A percentile compares a stretch with the other conserved stretches of the same genome.
Conservation (phyloP, 2,329 filamentous ascomycete species). For the Clonostachys rhizophaga region DNA sequence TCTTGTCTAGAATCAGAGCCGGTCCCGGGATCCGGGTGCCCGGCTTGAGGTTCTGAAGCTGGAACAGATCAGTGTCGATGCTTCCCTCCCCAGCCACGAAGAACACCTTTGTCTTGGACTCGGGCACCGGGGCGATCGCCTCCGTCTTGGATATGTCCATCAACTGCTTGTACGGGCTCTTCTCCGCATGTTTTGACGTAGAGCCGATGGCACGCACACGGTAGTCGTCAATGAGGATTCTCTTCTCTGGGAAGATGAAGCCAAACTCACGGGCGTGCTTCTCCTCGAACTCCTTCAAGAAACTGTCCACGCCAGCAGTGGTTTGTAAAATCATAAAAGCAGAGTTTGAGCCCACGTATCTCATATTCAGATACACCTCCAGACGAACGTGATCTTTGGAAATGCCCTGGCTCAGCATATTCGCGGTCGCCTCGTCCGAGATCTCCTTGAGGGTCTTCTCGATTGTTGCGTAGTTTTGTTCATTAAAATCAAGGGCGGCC, state of each 20-base stretch:
- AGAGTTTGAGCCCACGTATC: slow-evolving; percentile 44
- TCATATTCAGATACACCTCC: slow-evolving; percentile 36
- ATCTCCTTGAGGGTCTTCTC: not conserved
- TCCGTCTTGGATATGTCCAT: not conserved
- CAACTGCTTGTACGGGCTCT: not conserved
- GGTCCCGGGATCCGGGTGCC: slow-evolving; percentile 17
- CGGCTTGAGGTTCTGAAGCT: not conserved
- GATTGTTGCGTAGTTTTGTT: too few species aligned
- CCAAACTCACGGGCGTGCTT: slow-evolving; percentile 32
- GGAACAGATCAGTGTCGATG: not conserved
- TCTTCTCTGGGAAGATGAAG: slow-evolving; percentile 24
- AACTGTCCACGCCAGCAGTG: slow-evolving; percentile 1
- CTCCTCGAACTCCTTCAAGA: slow-evolving; percentile 20
- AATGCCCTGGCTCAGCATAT: not conserved
- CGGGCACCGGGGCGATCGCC: too few species aligned
- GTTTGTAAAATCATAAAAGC: slow-evolving; percentile 36
- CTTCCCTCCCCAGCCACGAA: not conserved
- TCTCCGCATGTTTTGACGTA: not conserved
- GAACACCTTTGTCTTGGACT: too few species aligned
- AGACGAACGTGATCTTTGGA: slow-evolving; percentile 20
- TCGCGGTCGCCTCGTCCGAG: slow-evolving; percentile 24
- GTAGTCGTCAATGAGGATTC: slow-evolving; percentile 32
- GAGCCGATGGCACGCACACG: slow-evolving; percentile 19
- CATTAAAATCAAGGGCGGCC: slow-evolving; percentile 12
- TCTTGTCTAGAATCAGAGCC: slow-evolving; percentile 20